Evolutionary conservation across 208 protist species (phyloP).

Genomic region (Leishmania lainsoni): DNA sequence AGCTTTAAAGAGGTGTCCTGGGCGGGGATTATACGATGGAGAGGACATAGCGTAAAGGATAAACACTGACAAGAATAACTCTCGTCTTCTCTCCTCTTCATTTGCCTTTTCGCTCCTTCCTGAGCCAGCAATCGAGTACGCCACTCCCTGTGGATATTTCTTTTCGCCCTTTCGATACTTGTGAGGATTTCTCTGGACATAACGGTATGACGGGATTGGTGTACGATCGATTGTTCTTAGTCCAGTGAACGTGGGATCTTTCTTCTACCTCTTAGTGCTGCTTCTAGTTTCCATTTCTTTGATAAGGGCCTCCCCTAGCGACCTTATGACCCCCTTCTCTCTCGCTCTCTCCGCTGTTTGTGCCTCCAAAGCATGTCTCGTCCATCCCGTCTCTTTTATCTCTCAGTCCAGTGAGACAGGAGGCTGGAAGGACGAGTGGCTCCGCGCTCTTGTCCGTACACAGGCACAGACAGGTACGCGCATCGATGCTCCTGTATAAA

Average conservation of each 20-base stretch:
- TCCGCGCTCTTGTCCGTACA: neutral
- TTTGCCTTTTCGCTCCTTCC: neutral
- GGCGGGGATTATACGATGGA: neutral
- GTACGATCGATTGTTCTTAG: neutral
- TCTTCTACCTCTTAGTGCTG: neutral
- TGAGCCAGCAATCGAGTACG: neutral
- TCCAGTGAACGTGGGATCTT: neutral
- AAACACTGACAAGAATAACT: neutral
- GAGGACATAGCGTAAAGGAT: neutral
- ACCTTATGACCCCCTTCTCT: neutral
- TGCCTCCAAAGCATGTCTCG: neutral
- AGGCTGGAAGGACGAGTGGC: neutral
- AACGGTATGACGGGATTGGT: neutral
- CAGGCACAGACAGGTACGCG: neutral
- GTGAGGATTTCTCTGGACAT: neutral
- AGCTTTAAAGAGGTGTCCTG: neutral
- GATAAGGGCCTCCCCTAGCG: neutral
- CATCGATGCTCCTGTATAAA: neutral
- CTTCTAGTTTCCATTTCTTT: neutral
- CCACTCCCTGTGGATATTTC: neutral
- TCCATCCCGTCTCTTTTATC: neutral
- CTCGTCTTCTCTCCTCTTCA: neutral
- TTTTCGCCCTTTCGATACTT: neutral
- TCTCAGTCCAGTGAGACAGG: neutral
- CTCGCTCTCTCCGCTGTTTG: neutral